A percentile compares a stretch with the other conserved stretches of the same genome.
These are phyloP conservation scores for Umbilicaria muhlenbergii DNA, from an alignment of 495 filamentous ascomycete genomes.

Conservation along the genomic window DNA sequence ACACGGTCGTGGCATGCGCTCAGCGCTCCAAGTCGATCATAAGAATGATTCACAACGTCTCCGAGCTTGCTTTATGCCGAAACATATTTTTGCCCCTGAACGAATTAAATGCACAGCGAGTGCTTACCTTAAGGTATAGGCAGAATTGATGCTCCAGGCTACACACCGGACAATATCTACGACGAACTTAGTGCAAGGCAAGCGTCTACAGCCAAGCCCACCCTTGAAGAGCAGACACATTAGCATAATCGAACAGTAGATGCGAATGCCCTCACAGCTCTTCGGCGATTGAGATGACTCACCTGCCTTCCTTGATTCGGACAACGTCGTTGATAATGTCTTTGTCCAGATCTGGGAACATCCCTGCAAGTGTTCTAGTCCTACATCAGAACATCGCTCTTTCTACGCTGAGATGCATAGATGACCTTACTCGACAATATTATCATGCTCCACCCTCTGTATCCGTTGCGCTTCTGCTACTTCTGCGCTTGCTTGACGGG, in stretches of 20 bases:
- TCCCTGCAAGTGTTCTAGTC: conserved; percentile 59
- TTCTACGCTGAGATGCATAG: no score
- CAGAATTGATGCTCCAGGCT: no score
- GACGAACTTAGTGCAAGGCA: conserved; percentile 63
- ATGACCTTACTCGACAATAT: conserved; percentile 57
- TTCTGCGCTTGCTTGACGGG: conserved; percentile 84
- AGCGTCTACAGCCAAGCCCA: conserved; percentile 80
- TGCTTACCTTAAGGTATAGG: no score
- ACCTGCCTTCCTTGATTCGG: conserved; percentile 81
- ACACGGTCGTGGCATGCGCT: no score
- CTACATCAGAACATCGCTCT: background rate
- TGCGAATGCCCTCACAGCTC: background rate
- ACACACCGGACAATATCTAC: background rate
- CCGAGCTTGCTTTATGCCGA: no score
- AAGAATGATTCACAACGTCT: no score
- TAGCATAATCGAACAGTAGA: background rate
- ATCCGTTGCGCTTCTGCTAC: conserved; percentile 77
- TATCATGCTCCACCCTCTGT: conserved; percentile 68
- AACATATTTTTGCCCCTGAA: no score
- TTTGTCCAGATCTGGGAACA: conserved; percentile 84
- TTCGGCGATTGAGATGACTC: conserved; percentile 19
- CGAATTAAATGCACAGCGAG: no score
- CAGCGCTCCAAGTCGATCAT: no score
- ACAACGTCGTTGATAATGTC: conserved; percentile 93
- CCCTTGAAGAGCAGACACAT: conserved; percentile 32